Base-by-base conservation (phyloP, 2,329 filamentous ascomycete species). In the Ophiocordyceps camponoti-floridani region DNA sequence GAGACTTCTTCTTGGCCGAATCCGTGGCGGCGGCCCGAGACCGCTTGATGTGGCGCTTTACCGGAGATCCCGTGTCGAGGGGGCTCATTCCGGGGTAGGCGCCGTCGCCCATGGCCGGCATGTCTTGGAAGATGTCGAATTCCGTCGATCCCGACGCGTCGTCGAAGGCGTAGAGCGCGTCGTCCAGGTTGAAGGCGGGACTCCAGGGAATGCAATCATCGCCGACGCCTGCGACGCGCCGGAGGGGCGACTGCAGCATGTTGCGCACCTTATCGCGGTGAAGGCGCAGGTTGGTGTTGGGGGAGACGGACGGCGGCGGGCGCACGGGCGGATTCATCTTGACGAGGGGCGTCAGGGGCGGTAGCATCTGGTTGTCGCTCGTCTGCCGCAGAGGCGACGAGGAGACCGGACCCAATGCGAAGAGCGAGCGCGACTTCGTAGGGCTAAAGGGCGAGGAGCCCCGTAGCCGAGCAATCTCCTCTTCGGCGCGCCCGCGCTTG, bases 361-460 rank as follows among this genome's bases (percentile, higher is more conserved):
- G 79, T 4, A 80, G 70, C 66, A 81, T 75, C 53, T 80, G 75
- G 38, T 67, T 69, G 43, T 77, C 73, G 50, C 68, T 57, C 44
- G 58, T 46, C 54, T 69, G 65, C 33, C 80, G 75, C 13, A 83
- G 60, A 3, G 83, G 82, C 3, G 83, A 87, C 2, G 82, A 86
- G 3, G 79, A 82, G 16, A 66, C 59, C 9, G 73, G 71, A 33
- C 69, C 61, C 45, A 69, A 66, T 5, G 62, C 67, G 48, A 69
- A 65, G 46, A 66, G 67, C 12, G 73, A 70, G 40, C 78, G 72
- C 53, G 66, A 63, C 64, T 85, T 87, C 43, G 78, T 84, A 4
- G 91, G 91, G 56, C 88, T 96, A 55, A 94, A 88, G 54, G 88
- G 89, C 2, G 87, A 94, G 2, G 89, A 95, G 49, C 84, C 84